These are phyloP conservation scores for Kuraishia piskuri DNA, from an alignment of 805 yeast genomes.

Conservation along the genomic window DNA sequence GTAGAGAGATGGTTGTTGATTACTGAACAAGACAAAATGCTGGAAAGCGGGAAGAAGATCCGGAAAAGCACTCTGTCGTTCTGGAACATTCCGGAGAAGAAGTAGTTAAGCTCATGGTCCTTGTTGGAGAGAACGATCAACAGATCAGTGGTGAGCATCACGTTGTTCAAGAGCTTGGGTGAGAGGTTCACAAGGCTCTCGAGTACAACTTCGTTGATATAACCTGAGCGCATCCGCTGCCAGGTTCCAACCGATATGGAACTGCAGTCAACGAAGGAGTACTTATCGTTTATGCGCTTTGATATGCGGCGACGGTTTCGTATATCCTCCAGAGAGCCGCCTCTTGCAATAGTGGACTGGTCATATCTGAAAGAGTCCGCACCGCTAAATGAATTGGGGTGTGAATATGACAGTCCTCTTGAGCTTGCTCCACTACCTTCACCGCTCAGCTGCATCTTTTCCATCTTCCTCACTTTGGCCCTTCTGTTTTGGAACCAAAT, in stretches of 20 bases:
- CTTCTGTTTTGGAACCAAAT: conserved; percentile 92
- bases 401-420: neutral
- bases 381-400: conserved; percentile 10
- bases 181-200: conserved; percentile 50
- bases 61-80: conserved; percentile 62
- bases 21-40: conserved; percentile 52
- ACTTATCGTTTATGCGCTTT: conserved; percentile 48
- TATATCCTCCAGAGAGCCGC: conserved; percentile 10
- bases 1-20: conserved; percentile 30
- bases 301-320: conserved; percentile 9
- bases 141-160: conserved; percentile 64
- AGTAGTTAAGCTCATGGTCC: conserved; percentile 67
- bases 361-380: conserved; percentile 9
- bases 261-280: conserved; percentile 58
- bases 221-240: conserved; percentile 71
- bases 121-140: conserved; percentile 63
- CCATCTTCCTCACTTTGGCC: conserved; percentile 61
- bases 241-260: conserved; percentile 71
- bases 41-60: conserved; percentile 58
- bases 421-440: neutral
- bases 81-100: conserved; percentile 66
- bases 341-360: conserved; percentile 23
- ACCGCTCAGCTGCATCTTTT: conserved; percentile 8
- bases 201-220: conserved; percentile 30
- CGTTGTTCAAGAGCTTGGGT: conserved; percentile 53